These are phyloP conservation scores for Orbilia quercus DNA, from an alignment of 2,329 filamentous ascomycete genomes.

Conservation along the genomic window DNA sequence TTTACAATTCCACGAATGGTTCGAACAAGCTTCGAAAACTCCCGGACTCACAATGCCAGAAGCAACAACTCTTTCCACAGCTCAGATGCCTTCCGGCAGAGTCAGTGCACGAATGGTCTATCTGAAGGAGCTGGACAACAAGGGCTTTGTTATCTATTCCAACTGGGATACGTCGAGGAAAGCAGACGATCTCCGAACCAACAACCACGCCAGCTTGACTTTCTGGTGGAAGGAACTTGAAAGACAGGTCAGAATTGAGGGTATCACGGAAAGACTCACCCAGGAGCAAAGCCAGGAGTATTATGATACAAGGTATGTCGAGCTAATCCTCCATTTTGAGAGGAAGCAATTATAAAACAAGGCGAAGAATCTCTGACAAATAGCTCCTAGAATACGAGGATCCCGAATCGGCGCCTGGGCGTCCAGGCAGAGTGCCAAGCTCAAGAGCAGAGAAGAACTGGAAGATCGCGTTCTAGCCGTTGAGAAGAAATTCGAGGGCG, in stretches of 20 bases:
- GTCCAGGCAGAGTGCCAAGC: conserved; percentile 83
- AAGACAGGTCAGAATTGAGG: conserved; percentile 91
- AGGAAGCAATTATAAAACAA: background rate
- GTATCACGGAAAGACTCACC: conserved; percentile 74
- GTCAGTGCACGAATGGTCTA: conserved; percentile 90
- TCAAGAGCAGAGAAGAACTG: conserved; percentile 77
- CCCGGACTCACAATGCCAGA: conserved; percentile 78
- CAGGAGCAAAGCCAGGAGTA: conserved; percentile 78
- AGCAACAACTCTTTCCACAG: conserved; percentile 87
- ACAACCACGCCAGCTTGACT: conserved; percentile 82
- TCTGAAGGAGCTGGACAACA: conserved; percentile 88
- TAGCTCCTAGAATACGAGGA: conserved; percentile 78
- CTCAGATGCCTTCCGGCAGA: conserved; percentile 81
- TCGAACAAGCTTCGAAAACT: conserved; percentile 74
- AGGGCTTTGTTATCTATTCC: conserved; percentile 89
- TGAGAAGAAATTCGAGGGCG: conserved; percentile 78
- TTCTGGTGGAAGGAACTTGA: conserved; percentile 92
- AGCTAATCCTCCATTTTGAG: background rate
- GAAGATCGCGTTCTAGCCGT: conserved; percentile 81
- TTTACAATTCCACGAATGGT: conserved; percentile 90
- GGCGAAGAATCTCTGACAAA: conserved; percentile 64
- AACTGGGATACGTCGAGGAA: conserved; percentile 85
- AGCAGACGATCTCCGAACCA: conserved; percentile 75
- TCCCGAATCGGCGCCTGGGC: conserved; percentile 93
- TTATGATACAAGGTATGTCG: conserved; percentile 69